Evolutionary conservation across 306 rosid genomes (phyloP).

Genomic region (Crotalaria pallida): DNA sequence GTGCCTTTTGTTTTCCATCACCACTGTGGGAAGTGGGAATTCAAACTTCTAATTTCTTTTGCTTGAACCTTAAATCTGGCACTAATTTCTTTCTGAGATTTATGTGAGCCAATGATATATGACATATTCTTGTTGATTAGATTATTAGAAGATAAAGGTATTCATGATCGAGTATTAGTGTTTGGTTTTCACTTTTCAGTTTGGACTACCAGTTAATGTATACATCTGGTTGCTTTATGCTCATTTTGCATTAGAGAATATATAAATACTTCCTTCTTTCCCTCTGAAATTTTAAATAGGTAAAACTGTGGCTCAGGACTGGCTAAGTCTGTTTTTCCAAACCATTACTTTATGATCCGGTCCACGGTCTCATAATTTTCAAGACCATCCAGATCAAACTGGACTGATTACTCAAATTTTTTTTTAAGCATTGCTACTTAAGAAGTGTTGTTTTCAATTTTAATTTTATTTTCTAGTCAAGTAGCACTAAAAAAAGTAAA

Average conservation of each 20-base stretch:
- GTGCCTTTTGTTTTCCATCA: constrained; percentile 87
- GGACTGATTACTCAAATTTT: too few relatives aligned
- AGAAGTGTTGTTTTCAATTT: too few relatives aligned
- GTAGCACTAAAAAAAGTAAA: too few relatives aligned
- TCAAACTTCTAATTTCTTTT: constrained; percentile 65
- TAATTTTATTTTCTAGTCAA: too few relatives aligned
- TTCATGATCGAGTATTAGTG: constrained; percentile 12
- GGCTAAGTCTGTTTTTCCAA: constrained; percentile 11
- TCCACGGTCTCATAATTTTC: too few relatives aligned
- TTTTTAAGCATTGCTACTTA: too few relatives aligned
- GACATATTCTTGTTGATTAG: constrained; percentile 11
- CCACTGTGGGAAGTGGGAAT: constrained; percentile 54
- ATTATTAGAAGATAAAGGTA: constrained; percentile 6
- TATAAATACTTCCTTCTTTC: background rate
- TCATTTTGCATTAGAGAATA: background rate
- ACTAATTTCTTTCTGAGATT: constrained; percentile 3
- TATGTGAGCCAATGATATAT: constrained; percentile 16
- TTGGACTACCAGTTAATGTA: background rate
- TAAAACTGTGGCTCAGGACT: constrained; percentile 4
- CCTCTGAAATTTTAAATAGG: background rate
- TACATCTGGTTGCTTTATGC: background rate
- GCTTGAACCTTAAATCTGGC: too few relatives aligned
- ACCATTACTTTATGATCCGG: too few relatives aligned
- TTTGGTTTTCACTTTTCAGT: constrained; percentile 16
- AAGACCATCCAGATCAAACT: too few relatives aligned